A percentile compares a stretch with the other conserved stretches of the same genome.
Conservation (phyloP, 2,329 filamentous ascomycete genomes). For the Tolypocladium ovalisporum region DNA sequence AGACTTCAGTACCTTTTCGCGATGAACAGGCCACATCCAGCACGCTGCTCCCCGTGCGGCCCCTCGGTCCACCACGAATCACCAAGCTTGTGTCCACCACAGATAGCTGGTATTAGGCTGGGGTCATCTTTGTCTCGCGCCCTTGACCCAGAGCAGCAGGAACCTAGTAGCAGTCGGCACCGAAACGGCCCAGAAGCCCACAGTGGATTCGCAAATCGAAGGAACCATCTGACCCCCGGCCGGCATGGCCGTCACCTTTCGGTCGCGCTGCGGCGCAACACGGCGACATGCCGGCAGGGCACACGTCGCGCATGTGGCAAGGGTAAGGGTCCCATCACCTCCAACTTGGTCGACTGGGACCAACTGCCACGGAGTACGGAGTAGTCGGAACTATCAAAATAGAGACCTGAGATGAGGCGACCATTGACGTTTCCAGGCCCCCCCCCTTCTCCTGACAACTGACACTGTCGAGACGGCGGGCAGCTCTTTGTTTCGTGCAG, state of each 20-base stretch:
- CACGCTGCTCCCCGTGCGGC: background rate
- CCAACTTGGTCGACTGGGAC: no score
- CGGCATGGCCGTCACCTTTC: background rate
- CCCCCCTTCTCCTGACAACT: background rate
- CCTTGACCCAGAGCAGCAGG: background rate
- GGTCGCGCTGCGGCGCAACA: background rate
- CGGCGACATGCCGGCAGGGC: background rate
- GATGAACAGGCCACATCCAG: background rate
- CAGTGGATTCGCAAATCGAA: background rate
- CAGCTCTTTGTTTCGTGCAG: background rate
- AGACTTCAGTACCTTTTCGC: background rate
- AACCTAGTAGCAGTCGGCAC: background rate
- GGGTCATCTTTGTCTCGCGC: no score
- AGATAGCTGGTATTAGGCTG: no score
- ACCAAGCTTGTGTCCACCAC: background rate
- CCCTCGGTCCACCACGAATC: background rate
- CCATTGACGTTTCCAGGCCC: background rate
- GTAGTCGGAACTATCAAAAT: background rate
- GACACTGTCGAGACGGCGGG: background rate
- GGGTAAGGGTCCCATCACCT: background rate
- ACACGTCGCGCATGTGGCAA: background rate
- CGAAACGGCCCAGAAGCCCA: background rate
- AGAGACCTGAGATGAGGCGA: background rate
- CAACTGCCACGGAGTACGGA: background rate
- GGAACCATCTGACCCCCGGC: background rate